These are phyloP conservation scores for Tetradesmus obliquus DNA, from an alignment of 139 green algal species.

Conservation along the genomic window DNA sequence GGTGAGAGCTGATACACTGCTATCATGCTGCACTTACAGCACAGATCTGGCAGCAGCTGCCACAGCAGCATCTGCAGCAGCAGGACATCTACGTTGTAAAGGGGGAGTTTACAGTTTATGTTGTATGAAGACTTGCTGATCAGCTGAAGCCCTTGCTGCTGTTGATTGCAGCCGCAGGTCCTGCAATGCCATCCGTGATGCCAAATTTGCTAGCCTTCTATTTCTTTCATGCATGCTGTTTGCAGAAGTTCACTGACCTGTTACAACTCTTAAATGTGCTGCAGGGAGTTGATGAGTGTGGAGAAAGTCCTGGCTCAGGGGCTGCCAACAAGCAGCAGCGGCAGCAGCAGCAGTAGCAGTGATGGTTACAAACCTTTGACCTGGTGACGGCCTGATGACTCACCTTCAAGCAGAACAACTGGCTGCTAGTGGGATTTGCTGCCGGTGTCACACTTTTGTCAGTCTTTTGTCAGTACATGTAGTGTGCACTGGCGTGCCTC, in stretches of 20 bases:
- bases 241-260: not conserved
- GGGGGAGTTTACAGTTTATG: no score
- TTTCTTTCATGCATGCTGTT: not conserved
- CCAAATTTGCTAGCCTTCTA: no score
- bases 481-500: no score
- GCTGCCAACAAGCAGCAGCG: not conserved
- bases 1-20: not conserved
- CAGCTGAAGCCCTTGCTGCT: no score
- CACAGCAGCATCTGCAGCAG: not conserved
- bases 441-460: no score
- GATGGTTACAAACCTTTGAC: not conserved
- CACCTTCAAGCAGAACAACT: no score
- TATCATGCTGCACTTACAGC: no score
- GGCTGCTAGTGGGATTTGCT: no score
- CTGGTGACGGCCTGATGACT: not conserved
- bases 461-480: no score
- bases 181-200: no score
- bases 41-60: not conserved
- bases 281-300: conserved; percentile 34
- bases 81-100: not conserved
- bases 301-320: not conserved
- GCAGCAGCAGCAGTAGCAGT: not conserved
- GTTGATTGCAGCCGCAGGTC: no score
- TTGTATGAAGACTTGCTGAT: no score
- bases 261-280: not conserved